Base-by-base conservation (phyloP, 192 early-diverging fungal genomes). In the Backusella psychrophila region DNA sequence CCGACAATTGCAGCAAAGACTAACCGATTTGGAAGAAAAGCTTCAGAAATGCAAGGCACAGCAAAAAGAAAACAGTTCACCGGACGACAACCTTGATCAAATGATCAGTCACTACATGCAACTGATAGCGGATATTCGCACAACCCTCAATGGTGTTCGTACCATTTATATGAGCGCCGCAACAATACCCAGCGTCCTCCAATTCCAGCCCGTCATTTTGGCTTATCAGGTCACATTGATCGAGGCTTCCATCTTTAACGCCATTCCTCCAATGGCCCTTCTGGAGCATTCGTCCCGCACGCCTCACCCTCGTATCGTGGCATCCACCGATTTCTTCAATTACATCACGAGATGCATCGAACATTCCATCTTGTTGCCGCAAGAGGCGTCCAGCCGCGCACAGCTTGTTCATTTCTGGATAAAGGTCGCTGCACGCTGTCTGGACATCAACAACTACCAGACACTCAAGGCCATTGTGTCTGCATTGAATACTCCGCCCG, bases 311-410 rank as follows among this genome's bases (percentile, higher is more conserved):
- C 85, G 86, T 8, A 87, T 95, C 35, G 89, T 89, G 26, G 89
- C 89, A 0, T 88, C 86, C 3, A 89, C 93, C 5, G 93, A 94
- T 69, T 92, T 92, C 80, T 95, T 95, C 86, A 95, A 95, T 69
- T 94, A 93, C 77, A 46, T 94, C 29, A 91, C 93, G 6, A 84
- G 93, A 12, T 72, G 91, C 53, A 86, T 95, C 34, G 93, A 95
- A 78, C 87, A 86, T 78, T 86, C 92, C 0, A 89, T 95, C 36
- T 74, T 95, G 26, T 80, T 87, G 26, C 89, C 90, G 0, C 77
- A 80, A n/a, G 85, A 89, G 68, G 84, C 89, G 8, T 84, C 87
- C 4, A 85, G 83, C n/a, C 79, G 93, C 19, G 92, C 91, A 1
- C 87, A 88, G 65, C 84, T 79, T 33, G 88, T 94, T 11, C 83